Evolutionary conservation across 257 asterid species (phyloP).

Genomic region (Solanum medicagineum): DNA sequence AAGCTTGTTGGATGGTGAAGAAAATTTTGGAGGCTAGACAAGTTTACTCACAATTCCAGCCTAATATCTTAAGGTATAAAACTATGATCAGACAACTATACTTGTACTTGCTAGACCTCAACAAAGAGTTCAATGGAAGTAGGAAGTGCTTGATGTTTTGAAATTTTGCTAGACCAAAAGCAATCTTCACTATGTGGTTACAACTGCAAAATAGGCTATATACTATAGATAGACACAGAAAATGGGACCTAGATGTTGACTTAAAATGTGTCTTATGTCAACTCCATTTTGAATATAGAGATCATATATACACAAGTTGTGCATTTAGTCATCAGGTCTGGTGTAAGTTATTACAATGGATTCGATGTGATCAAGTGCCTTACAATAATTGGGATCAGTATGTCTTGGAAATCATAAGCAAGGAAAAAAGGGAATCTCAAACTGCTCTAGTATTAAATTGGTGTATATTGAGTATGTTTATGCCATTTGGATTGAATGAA

Average conservation of each 20-base stretch:
- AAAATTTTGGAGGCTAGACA: not conserved
- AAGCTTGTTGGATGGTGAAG: not conserved
- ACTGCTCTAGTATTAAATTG: not conserved
- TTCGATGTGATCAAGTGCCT: not conserved
- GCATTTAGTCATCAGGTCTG: not conserved
- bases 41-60: not conserved
- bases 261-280: too few species aligned
- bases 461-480: not conserved
- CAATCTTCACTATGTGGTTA: not conserved
- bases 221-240: not conserved
- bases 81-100: not conserved
- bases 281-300: not conserved
- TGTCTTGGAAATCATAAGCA: not conserved
- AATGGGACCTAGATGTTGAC: not conserved
- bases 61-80: not conserved
- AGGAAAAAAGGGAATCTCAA: not conserved
- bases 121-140: not conserved
- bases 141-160: too few species aligned
- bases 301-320: not conserved
- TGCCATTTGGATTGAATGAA: not conserved
- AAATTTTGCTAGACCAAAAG: not conserved
- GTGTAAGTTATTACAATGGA: not conserved
- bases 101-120: not conserved
- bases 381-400: not conserved
- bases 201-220: not conserved